These are phyloP conservation scores for Stylosanthes scabra DNA, from an alignment of 331 rosid species.

Conservation along the genomic window DNA sequence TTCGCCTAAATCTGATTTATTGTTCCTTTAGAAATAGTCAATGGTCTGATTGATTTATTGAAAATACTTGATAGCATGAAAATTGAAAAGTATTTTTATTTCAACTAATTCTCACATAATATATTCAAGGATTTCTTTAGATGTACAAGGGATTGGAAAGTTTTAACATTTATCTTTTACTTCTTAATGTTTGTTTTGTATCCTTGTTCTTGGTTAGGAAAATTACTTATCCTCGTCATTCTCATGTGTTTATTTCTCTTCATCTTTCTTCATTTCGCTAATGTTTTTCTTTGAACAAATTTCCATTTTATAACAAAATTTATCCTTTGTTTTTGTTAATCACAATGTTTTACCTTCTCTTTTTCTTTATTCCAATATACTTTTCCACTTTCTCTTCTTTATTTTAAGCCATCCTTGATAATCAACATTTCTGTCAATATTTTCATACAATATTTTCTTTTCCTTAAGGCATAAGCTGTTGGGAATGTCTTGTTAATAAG, in stretches of 20 bases:
- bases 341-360: slow-evolving; percentile 82
- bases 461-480: no score
- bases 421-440: slow-evolving; percentile 73
- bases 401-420: slow-evolving; percentile 95
- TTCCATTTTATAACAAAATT: no score
- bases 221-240: background rate
- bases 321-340: no score
- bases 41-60: background rate
- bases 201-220: background rate
- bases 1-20: no score
- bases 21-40: background rate
- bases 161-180: background rate
- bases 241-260: background rate
- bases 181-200: background rate
- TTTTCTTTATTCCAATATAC: slow-evolving; percentile 74
- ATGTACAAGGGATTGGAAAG: background rate
- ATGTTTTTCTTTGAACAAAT: background rate
- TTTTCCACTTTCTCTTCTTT: slow-evolving; percentile 90
- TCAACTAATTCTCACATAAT: background rate
- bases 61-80: slow-evolving; percentile 39
- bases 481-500: no score
- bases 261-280: background rate
- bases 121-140: background rate
- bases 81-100: slow-evolving; percentile 1
- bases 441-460: slow-evolving; percentile 45